Conservation (phyloP, 2,329 filamentous ascomycete species). For the Hyphodiscus sp. region DNA sequence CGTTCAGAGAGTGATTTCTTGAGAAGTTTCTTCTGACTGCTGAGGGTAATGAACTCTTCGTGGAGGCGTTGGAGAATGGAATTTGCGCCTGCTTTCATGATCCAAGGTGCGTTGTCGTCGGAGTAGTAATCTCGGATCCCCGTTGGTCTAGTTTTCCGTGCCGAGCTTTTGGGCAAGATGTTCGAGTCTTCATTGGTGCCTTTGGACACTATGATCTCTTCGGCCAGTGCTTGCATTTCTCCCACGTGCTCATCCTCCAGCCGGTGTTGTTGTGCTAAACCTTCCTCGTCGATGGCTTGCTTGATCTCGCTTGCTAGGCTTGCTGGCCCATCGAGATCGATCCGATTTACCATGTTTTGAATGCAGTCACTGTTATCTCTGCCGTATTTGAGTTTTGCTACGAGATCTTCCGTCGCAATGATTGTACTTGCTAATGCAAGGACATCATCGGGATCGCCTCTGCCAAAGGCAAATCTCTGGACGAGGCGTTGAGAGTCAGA, state of each 20-base stretch:
- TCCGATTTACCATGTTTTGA: slow-evolving; percentile 43
- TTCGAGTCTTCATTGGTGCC: slow-evolving; percentile 51
- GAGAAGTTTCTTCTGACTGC: slow-evolving; percentile 53
- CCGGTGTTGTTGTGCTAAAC: slow-evolving; percentile 72
- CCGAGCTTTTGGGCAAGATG: slow-evolving; percentile 31
- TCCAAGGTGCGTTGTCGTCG: slow-evolving; percentile 54
- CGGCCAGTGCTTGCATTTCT: slow-evolving; percentile 65
- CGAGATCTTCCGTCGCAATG: slow-evolving; percentile 62
- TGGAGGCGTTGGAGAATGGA: slow-evolving; percentile 61
- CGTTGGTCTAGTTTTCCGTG: slow-evolving; percentile 36
- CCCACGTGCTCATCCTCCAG: slow-evolving; percentile 66
- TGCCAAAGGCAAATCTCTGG: slow-evolving; percentile 88
- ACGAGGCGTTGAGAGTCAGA: slow-evolving; percentile 85
- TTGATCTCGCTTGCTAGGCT: slow-evolving; percentile 66
- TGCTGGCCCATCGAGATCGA: slow-evolving; percentile 60
- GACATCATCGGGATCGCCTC: slow-evolving; percentile 88
- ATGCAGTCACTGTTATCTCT: slow-evolving; percentile 32
- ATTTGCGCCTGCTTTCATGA: slow-evolving; percentile 66
- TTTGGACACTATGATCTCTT: slow-evolving; percentile 62
- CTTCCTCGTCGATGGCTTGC: slow-evolving; percentile 85
- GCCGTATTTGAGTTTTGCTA: slow-evolving; percentile 36
- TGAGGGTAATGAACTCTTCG: slow-evolving; percentile 52
- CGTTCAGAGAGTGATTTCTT: slow-evolving; percentile 54
- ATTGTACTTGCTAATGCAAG: slow-evolving; percentile 79
- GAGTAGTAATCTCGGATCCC: slow-evolving; percentile 52